Conservation (phyloP, 805 yeast genomes). For the Lipomyces japonicus region DNA sequence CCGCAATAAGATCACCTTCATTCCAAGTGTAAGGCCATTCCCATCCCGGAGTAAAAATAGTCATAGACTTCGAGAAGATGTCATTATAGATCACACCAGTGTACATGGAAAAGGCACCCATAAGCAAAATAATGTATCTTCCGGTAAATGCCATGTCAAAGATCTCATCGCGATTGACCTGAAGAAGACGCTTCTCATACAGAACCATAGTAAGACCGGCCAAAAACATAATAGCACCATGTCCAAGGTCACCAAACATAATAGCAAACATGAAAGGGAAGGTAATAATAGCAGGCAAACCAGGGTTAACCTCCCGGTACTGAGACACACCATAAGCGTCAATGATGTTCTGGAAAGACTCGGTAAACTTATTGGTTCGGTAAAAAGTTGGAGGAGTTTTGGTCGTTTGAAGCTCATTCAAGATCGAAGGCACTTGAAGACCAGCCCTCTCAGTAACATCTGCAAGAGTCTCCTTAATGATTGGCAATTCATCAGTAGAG, state of each 20-base stretch:
- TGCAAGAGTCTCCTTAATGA: slow-evolving; percentile 63
- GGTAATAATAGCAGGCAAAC: slow-evolving; percentile 87
- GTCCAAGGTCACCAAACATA: slow-evolving; percentile 98
- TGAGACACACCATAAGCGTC: slow-evolving; percentile 94
- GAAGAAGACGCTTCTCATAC: slow-evolving; percentile 67
- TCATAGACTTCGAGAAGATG: slow-evolving; percentile 85
- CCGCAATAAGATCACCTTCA: slow-evolving; percentile 66
- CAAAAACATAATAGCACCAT: slow-evolving; percentile 76
- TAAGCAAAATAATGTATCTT: slow-evolving; percentile 79
- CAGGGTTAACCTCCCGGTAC: slow-evolving; percentile 94
- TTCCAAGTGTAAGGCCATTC: slow-evolving; percentile 76
- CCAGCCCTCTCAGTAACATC: slow-evolving; percentile 53
- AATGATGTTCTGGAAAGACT: slow-evolving; percentile 86
- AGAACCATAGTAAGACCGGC: slow-evolving; percentile 69
- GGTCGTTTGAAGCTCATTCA: slow-evolving; percentile 63
- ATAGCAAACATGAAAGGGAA: slow-evolving; percentile 98
- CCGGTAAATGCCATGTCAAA: slow-evolving; percentile 96
- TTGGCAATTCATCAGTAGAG: slow-evolving; percentile 69
- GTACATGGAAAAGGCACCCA: slow-evolving; percentile 95
- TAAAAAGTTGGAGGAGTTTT: slow-evolving; percentile 93
- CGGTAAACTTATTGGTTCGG: slow-evolving; percentile 89
- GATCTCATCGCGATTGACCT: slow-evolving; percentile 79
- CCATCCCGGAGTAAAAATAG: slow-evolving; percentile 88
- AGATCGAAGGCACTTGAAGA: slow-evolving; percentile 46
- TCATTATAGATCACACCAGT: slow-evolving; percentile 95